Percentiles rank a stretch among this genome's conserved stretches.
phyloP scores from a whole-genome alignment of 345 rosid species.

The Populus ilicifolia region DNA sequence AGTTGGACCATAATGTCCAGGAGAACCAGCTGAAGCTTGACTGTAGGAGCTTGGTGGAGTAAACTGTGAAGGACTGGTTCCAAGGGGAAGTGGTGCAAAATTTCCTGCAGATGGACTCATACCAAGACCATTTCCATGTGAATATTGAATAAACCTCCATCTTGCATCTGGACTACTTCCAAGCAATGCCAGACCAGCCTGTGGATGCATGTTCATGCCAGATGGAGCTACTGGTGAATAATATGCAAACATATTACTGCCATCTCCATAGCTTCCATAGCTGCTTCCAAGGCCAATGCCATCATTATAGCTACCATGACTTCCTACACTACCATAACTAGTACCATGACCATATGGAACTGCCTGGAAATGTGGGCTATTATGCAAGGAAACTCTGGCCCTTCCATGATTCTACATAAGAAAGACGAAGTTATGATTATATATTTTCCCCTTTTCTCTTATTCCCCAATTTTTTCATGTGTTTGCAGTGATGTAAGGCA shows the following conservation, averaged over 20 bases:
- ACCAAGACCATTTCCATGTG: constrained; percentile 85
- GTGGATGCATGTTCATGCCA: constrained; percentile 69
- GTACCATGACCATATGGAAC: constrained; percentile 63
- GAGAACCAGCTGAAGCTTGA: constrained; percentile 71
- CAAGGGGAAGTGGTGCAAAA: constrained; percentile 88
- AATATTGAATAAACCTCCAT: constrained; percentile 61
- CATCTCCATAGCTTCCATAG: constrained; percentile 91
- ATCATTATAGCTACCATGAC: constrained; percentile 93
- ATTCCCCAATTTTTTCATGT: not conserved
- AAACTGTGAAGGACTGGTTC: constrained; percentile 94
- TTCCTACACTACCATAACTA: constrained; percentile 94
- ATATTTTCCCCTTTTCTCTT: not conserved
- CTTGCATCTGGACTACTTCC: constrained; percentile 97
- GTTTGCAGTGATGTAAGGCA: not conserved
- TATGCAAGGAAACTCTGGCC: constrained; percentile 59
- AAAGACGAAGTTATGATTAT: not conserved
- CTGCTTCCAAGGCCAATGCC: constrained; percentile 73
- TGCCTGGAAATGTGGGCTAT: constrained; percentile 76
- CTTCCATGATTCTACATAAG: constrained; percentile 64
- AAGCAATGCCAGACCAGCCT: constrained; percentile 63
- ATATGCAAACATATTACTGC: constrained; percentile 65
- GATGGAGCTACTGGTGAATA: constrained; percentile 91
- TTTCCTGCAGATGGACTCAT: constrained; percentile 89
- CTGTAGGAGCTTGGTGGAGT: constrained; percentile 78
- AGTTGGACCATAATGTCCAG: constrained; percentile 92